Evolutionary conservation across 352 stramenopile species (phyloP).

Genomic region (Phytophthora cactorum): DNA sequence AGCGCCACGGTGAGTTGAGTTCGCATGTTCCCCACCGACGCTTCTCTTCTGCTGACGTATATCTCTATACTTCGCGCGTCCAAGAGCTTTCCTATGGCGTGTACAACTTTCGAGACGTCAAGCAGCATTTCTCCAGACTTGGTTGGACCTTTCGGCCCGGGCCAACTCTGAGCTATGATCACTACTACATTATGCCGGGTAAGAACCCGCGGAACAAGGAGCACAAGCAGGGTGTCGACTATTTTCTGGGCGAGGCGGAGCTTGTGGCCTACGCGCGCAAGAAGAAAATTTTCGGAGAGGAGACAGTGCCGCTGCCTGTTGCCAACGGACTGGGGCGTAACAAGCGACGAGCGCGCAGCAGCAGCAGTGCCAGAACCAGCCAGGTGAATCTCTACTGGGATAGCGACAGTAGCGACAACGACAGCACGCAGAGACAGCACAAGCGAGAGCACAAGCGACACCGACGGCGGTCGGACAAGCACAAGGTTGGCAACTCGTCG

Average conservation of each 20-base stretch:
- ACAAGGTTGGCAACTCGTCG: conserved; percentile 16
- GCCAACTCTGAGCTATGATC: conserved; percentile 44
- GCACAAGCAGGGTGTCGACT: conserved; percentile 40
- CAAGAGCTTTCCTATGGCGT: conserved; percentile 45
- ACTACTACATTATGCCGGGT: conserved; percentile 52
- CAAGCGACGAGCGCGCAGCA: conserved; percentile 22
- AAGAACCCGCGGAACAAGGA: conserved; percentile 25
- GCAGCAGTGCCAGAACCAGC: conserved; percentile 18
- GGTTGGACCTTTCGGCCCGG: conserved; percentile 33
- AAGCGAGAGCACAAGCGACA: conserved; percentile 14
- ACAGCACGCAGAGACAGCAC: conserved; percentile 4
- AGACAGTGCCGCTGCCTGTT: conserved; percentile 2
- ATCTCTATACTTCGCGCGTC: background rate
- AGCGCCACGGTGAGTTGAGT: conserved; percentile 29
- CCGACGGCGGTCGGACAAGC: conserved; percentile 8
- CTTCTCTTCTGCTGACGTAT: conserved; percentile 1
- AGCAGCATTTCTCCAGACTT: conserved; percentile 33
- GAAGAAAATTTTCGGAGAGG: conserved; percentile 41
- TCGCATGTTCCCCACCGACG: background rate
- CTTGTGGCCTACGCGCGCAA: conserved; percentile 40
- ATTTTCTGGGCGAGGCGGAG: conserved; percentile 47
- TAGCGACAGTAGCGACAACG: conserved; percentile 13
- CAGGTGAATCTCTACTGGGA: background rate
- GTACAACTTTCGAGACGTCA: conserved; percentile 55
- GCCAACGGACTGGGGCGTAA: background rate